Percentiles rank a stretch among this genome's conserved stretches.
Evolutionary conservation across 1,284 basidiomycete genomes (phyloP).

Genomic region (Singerocomus inundabilis): DNA sequence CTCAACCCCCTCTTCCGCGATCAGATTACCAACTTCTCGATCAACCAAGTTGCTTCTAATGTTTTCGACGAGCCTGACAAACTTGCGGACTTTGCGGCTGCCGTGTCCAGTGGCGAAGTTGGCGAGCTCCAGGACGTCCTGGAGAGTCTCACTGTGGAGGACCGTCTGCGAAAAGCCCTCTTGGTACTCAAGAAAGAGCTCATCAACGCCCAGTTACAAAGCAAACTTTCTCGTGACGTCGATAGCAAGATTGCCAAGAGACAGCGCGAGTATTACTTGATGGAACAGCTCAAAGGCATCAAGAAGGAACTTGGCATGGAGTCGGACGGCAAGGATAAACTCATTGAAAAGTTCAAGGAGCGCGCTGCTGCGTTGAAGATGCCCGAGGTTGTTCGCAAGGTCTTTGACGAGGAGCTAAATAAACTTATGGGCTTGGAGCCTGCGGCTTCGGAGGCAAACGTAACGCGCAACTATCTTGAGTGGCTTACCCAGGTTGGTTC

Average conservation of each 20-base stretch:
- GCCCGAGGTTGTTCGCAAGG: conserved; percentile 90
- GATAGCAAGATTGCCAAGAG: conserved; percentile 97
- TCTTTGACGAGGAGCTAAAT: conserved; percentile 95
- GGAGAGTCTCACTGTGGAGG: conserved; percentile 84
- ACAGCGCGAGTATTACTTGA: conserved; percentile 96
- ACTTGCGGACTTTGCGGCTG: conserved; percentile 96
- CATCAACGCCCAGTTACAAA: conserved; percentile 95
- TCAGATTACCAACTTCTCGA: conserved; percentile 96
- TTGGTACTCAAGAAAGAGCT: conserved; percentile 97
- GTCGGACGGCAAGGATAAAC: conserved; percentile 95
- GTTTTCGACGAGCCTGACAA: conserved; percentile 99
- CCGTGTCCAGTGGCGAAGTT: conserved; percentile 90
- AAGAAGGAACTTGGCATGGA: conserved; percentile 99
- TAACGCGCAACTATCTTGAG: conserved; percentile 95
- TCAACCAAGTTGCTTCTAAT: conserved; percentile 93
- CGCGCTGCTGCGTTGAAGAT: conserved; percentile 86
- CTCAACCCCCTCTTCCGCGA: conserved; percentile 97
- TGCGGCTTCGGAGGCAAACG: conserved; percentile 90
- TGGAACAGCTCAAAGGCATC: conserved; percentile 99
- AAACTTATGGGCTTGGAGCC: conserved; percentile 93
- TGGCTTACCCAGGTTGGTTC: conserved; percentile 84
- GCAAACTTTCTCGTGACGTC: conserved; percentile 92
- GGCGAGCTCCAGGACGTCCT: conserved; percentile 93
- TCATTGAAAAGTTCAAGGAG: conserved; percentile 95
- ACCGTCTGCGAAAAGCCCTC: conserved; percentile 87